A percentile compares a stretch with the other conserved stretches of the same genome.
Evolutionary conservation across 768 basidiomycete species (phyloP).

Genomic region (Pisolithus microcarpus): DNA sequence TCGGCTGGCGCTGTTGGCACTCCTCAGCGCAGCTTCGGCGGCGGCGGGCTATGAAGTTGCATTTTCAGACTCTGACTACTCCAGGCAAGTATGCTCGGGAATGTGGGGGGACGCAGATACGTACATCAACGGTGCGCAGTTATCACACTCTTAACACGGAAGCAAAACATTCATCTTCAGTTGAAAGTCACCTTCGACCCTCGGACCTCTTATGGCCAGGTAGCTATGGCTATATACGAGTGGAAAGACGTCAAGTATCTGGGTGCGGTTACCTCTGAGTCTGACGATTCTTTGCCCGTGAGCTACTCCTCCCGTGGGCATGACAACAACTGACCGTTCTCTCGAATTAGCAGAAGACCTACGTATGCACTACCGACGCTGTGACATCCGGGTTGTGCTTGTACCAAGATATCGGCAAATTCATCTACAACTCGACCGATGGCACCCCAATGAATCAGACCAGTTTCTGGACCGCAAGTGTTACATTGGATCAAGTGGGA

Average conservation of each 20-base stretch:
- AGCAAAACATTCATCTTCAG: conserved; percentile 11
- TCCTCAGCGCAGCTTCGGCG: conserved; percentile 28
- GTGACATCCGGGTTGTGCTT: conserved; percentile 66
- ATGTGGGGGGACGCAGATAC: conserved; percentile 83
- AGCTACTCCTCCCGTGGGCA: conserved; percentile 25
- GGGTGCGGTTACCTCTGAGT: conserved; percentile 56
- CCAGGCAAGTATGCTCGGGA: conserved; percentile 88
- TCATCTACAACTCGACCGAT: conserved; percentile 73
- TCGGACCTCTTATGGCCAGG: conserved; percentile 67
- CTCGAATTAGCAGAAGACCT: conserved; percentile 68
- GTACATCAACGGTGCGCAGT: conserved; percentile 70
- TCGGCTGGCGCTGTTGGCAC: conserved; percentile 13
- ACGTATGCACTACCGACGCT: conserved; percentile 84
- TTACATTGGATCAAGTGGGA: conserved; percentile 45
- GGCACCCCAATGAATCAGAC: conserved; percentile 61
- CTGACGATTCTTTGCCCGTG: conserved; percentile 57
- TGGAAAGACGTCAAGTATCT: conserved; percentile 85
- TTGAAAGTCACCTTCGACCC: conserved; percentile 66
- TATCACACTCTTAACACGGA: conserved; percentile 4
- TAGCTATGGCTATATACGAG: conserved; percentile 94
- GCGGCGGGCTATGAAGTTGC: conserved; percentile 53
- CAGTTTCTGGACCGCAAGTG: conserved; percentile 81
- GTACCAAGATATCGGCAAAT: conserved; percentile 68
- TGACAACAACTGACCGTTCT: conserved; percentile 12
- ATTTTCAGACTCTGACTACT: conserved; percentile 70